Conservation (phyloP, 805 yeast genomes). For the Pichia kluyveri region DNA sequence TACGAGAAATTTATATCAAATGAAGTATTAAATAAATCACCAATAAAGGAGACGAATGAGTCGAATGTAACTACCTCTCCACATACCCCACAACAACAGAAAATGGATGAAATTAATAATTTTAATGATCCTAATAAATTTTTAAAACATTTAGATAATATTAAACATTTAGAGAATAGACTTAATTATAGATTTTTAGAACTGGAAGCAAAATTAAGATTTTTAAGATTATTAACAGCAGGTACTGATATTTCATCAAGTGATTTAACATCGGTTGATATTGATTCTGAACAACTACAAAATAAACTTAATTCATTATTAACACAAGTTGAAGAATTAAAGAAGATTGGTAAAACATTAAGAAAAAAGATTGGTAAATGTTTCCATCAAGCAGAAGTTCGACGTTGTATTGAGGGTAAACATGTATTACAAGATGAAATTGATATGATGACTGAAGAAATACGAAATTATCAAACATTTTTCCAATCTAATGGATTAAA, state of each 20-base stretch:
- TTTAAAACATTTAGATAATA: slow-evolving; percentile 1
- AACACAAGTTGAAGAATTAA: slow-evolving; percentile 13
- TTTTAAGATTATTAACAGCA: slow-evolving; percentile 42
- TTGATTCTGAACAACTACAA: slow-evolving; percentile 12
- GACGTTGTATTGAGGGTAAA: slow-evolving; percentile 11
- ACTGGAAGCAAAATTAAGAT: slow-evolving; percentile 63
- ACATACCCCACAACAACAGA: neutral
- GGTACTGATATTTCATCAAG: slow-evolving; percentile 18
- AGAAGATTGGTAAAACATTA: slow-evolving; percentile 8
- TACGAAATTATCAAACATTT: neutral
- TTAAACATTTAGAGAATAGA: slow-evolving; percentile 21
- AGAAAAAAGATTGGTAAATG: slow-evolving; percentile 10
- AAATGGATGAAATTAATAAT: neutral
- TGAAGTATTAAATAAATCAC: neutral
- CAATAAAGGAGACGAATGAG: neutral
- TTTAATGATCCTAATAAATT: slow-evolving; percentile 1
- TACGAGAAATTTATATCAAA: slow-evolving; percentile 7
- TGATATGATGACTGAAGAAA: slow-evolving; percentile 16
- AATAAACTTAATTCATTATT: slow-evolving; percentile 9
- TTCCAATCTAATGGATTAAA: slow-evolving; percentile 3
- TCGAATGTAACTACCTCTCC: neutral
- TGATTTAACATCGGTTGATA: slow-evolving; percentile 16
- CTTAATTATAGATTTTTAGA: slow-evolving; percentile 60
- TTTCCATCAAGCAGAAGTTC: slow-evolving; percentile 10
- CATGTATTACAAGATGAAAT: slow-evolving; percentile 23